Base-by-base conservation (phyloP, 2,329 filamentous ascomycete species). In the Achaetomium macrosporum region DNA sequence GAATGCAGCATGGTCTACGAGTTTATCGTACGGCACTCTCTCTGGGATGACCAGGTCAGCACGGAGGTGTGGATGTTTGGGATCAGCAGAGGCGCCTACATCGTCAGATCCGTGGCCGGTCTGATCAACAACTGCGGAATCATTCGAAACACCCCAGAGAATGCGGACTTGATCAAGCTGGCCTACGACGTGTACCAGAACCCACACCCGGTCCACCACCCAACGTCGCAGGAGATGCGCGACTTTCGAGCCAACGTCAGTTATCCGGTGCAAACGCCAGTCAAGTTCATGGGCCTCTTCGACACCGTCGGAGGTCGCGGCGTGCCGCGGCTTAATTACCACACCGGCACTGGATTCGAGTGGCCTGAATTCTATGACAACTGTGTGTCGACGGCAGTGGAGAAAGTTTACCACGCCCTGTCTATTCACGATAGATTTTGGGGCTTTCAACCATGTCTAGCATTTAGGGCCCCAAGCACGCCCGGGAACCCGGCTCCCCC, bases 51-150 rank as follows among this genome's bases (percentile, higher is more conserved):
- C 41, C 10, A 13, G 8, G 37, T 29, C 40, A n/a, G n/a, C 11
- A 25, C 19, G 2, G 58, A 64, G 51, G 39, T 65, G 1, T 64
- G 62, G 62, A 55, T 65, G 55, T 64, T 65, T 33, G 63, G 64
- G n/a, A 25, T 61, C 15, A 64, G 61, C 5, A 53, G 63, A n/a
- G 64, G 64, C 13, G 56, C 64, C 3, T 65, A 57, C 37, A 56
- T 61, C 10, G 59, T 61, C 4, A 57, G 64, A 1, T 61, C 48
- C 6, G 60, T 65, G 0, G 63, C 60, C 1, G 62, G 63, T 1
- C 59, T 65, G 61, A 65, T 65, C 42, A 65, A 65, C 59, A 65
- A 65, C 50, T 65, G 61, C 51, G 64, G 64, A 37, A 61, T 65
- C 13, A 36, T 63, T 7, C 42, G 44, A 30, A 15, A 16, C 41